Base-by-base conservation (phyloP, 1,139 yeast species). In the Blastobotrys malaysiensis region DNA sequence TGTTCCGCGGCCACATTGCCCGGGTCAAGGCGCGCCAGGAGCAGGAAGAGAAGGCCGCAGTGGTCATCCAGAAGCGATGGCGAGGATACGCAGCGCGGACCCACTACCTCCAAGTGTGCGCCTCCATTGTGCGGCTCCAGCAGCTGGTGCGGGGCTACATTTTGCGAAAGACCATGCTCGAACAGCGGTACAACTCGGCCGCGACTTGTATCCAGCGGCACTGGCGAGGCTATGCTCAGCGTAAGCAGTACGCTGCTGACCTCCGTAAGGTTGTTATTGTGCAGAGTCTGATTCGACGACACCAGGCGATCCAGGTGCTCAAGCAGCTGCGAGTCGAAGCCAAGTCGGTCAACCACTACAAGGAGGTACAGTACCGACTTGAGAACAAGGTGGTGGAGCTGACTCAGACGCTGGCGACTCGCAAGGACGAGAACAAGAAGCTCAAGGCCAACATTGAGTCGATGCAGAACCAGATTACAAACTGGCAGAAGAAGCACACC, bases 381-480 rank as follows among this genome's bases (percentile, higher is more conserved):
- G 99, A 95, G 71, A 93, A 91, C 72, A 93, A 93, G 77, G 98
- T 95, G 21, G 90, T 93, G 61, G 96, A 91, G 70, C 81, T 95
- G 61, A 90, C 97, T 0, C 96, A 91, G 69, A 81, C 85, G 9
- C 77, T 91, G 61, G 83, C 96, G 0, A 72, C 84, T 24, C 86
- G 87, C 71, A 83, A 85, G 45, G 86, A 82, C 64, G 97, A 89
- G 64, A 91, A 90, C 71, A 86, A 85, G 73, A 79, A 78, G 57
- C 77, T 91, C 66, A 77, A 81, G 60, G 73, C 73, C 13, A 88
- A 87, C 64, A 80, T 91, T 55, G 78, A 81, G 20, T 71, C 70
- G 64, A 76, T 78, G 66, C 78, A 65, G 53, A 56, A 63, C 27
- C 73, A 71, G 60, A 62, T 73, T 43, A 59, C 63, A 13, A 61